Conservation (phyloP, 306 rosid genomes). For the Coriaria nepalensis region DNA sequence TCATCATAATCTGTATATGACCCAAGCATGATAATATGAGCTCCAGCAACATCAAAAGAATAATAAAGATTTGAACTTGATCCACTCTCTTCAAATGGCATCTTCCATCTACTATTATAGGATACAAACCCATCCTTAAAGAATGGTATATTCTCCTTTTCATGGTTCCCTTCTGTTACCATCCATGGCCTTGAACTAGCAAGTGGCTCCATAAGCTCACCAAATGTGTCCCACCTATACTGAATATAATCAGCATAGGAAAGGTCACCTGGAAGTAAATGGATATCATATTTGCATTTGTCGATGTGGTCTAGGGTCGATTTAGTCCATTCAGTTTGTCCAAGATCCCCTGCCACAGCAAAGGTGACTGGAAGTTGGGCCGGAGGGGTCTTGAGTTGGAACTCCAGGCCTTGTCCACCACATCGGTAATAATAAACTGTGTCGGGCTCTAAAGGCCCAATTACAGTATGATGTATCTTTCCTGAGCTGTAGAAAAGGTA, state of each 20-base stretch:
- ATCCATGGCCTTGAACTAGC: constrained; percentile 92
- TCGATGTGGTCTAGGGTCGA: constrained; percentile 72
- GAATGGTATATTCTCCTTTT: constrained; percentile 50
- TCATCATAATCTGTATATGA: constrained; percentile 66
- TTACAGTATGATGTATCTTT: constrained; percentile 74
- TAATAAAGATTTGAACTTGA: constrained; percentile 83
- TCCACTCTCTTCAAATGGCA: constrained; percentile 84
- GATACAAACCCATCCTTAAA: constrained; percentile 58
- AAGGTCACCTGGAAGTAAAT: constrained; percentile 86
- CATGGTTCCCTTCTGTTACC: constrained; percentile 96
- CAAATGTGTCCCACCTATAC: constrained; percentile 74
- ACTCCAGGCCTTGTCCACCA: constrained; percentile 67
- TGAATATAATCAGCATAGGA: constrained; percentile 84
- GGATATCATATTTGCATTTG: constrained; percentile 63
- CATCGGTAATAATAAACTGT: constrained; percentile 67
- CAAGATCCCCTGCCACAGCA: constrained; percentile 87
- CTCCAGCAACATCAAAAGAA: constrained; percentile 77
- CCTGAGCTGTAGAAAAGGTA: constrained; percentile 69
- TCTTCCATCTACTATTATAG: constrained; percentile 81
- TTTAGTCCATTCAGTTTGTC: constrained; percentile 88
- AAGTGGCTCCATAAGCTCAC: constrained; percentile 79
- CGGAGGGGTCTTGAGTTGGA: constrained; percentile 76
- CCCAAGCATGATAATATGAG: constrained; percentile 78
- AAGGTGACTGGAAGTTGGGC: constrained; percentile 69
- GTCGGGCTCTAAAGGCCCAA: constrained; percentile 65